Evolutionary conservation across 371 early-diverging fungal species (phyloP).

Genomic region (Rhizopus sp.): DNA sequence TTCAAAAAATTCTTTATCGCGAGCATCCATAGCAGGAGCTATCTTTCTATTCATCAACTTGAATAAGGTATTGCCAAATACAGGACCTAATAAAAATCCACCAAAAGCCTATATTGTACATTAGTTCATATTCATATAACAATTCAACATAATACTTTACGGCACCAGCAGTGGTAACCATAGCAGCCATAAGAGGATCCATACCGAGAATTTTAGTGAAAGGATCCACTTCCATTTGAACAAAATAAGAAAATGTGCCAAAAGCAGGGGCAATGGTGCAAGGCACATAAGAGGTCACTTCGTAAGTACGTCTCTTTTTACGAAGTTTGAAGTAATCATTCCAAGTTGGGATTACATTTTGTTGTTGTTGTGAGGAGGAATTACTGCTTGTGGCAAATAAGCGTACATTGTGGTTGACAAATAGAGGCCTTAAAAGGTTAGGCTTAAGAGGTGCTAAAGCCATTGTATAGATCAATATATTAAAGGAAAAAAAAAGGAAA

Average conservation of each 20-base stretch:
- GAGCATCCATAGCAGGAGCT: conserved; percentile 61
- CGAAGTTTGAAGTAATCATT: conserved; percentile 80
- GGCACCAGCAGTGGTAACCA: conserved; percentile 57
- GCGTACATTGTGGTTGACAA: conserved; percentile 13
- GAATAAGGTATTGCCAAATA: conserved; percentile 66
- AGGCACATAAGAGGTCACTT: conserved; percentile 68
- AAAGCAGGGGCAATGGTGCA: conserved; percentile 62
- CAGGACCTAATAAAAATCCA: conserved; percentile 72
- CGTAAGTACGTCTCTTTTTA: conserved; percentile 68
- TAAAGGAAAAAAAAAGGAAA: conserved; percentile 1
- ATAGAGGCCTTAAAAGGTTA: conserved; percentile 17
- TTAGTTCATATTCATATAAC: background rate
- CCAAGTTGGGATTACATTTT: conserved; percentile 56
- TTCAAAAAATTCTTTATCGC: conserved; percentile 81
- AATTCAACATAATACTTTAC: conserved; percentile 28
- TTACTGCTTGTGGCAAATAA: background rate
- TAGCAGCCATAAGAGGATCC: conserved; percentile 76
- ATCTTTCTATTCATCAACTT: conserved; percentile 58
- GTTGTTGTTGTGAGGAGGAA: background rate
- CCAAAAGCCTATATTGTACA: conserved; percentile 51
- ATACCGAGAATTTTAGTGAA: conserved; percentile 75
- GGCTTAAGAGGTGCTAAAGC: conserved; percentile 18
- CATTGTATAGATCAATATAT: conserved; percentile 10
- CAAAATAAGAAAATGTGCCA: conserved; percentile 70
- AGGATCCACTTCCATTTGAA: conserved; percentile 77